Evolutionary conservation across 495 filamentous ascomycete genomes (phyloP).

Genomic region (Podospora pseudoanserina): DNA sequence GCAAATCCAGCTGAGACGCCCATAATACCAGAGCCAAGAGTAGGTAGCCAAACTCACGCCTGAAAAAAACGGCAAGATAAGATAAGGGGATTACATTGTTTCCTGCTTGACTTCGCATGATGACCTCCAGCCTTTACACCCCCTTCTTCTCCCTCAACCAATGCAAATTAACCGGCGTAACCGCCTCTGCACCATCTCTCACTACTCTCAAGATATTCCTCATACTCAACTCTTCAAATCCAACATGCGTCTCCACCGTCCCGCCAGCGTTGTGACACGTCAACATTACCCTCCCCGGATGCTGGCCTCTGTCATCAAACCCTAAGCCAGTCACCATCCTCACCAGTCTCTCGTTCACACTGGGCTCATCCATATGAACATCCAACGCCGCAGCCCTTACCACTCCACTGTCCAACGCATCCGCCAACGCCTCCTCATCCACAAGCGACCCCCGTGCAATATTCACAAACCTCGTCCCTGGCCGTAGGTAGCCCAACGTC

Average conservation of each 20-base stretch:
- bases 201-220: slow-evolving; percentile 64
- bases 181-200: slow-evolving; percentile 42
- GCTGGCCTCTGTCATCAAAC: not conserved
- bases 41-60: too few relatives aligned
- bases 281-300: slow-evolving; percentile 51
- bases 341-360: slow-evolving; percentile 46
- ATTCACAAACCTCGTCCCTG: slow-evolving; percentile 63
- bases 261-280: slow-evolving; percentile 70
- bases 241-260: slow-evolving; percentile 65
- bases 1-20: too few relatives aligned
- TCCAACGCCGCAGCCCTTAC: slow-evolving; percentile 61
- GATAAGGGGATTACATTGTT: too few relatives aligned
- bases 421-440: slow-evolving; percentile 64
- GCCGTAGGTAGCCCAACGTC: slow-evolving; percentile 51
- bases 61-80: too few relatives aligned
- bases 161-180: slow-evolving; percentile 65
- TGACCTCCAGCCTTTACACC: not conserved
- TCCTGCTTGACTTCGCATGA: too few relatives aligned
- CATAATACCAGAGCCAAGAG: too few relatives aligned
- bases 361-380: slow-evolving; percentile 62
- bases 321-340: slow-evolving; percentile 35
- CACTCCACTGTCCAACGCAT: slow-evolving; percentile 54
- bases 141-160: slow-evolving; percentile 31
- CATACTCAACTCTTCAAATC: slow-evolving; percentile 71
- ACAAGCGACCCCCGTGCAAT: slow-evolving; percentile 68